Percentiles rank a stretch among this genome's conserved stretches.
Conservation (phyloP, 2,329 filamentous ascomycete genomes). For the Didymella exigua region DNA sequence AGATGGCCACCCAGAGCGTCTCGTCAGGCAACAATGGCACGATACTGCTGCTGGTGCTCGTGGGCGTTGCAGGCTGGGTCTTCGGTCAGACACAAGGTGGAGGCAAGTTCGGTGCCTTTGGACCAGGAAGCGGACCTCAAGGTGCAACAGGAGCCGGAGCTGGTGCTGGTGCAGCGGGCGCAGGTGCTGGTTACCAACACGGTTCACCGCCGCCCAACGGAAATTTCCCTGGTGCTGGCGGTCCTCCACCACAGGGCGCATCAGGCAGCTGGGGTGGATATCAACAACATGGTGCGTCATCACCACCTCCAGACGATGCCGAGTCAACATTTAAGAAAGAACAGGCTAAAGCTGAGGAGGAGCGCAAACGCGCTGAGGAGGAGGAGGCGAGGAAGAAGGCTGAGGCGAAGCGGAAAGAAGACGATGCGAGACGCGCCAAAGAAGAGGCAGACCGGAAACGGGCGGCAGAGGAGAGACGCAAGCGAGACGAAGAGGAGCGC, state of each 20-base stretch:
- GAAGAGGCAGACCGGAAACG: conserved; percentile 52
- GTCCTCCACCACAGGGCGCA: conserved; percentile 39
- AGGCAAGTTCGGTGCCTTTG: conserved; percentile 46
- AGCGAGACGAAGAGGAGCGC: conserved; percentile 42
- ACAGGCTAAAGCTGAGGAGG: conserved; percentile 54
- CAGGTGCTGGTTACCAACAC: conserved; percentile 38
- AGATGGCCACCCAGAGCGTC: conserved; percentile 65
- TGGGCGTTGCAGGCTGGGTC: conserved; percentile 80
- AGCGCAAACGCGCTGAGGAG: conserved; percentile 67
- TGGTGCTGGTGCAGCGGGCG: conserved; percentile 30
- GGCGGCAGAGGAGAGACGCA: conserved; percentile 25
- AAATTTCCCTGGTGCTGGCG: conserved; percentile 40
- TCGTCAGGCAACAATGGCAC: conserved; percentile 70
- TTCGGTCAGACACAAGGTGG: conserved; percentile 68
- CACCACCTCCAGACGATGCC: conserved; percentile 39
- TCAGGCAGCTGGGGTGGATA: conserved; percentile 34
- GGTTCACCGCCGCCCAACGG: conserved; percentile 41
- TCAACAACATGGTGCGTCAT: conserved; percentile 39
- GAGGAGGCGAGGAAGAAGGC: conserved; percentile 49
- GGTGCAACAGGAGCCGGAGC: conserved; percentile 44
- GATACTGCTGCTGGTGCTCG: conserved; percentile 70
- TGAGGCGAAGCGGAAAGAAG: conserved; percentile 46
- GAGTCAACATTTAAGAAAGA: conserved; percentile 40
- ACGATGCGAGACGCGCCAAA: conserved; percentile 44
- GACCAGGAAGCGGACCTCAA: conserved; percentile 35